Conservation (phyloP, 208 protist genomes). For the Trypanosoma caninum region DNA sequence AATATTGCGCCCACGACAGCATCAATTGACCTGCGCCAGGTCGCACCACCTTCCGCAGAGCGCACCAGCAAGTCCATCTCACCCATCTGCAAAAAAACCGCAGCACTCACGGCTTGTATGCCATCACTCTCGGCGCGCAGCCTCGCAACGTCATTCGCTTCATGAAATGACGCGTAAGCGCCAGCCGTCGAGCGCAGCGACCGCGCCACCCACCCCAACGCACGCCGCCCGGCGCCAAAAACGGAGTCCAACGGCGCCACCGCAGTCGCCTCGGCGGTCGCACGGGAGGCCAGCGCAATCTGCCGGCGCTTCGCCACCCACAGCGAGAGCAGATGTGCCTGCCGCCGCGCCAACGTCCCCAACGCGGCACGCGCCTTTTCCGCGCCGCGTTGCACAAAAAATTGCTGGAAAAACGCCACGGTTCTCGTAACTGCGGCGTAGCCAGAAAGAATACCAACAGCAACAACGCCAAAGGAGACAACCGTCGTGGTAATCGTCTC, state of each 20-base stretch:
- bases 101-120: conserved; percentile 43
- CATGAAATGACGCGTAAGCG: not conserved
- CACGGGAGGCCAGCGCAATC: conserved; percentile 34
- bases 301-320: conserved; percentile 44
- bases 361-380: conserved; percentile 26
- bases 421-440: conserved; percentile 73
- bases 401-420: conserved; percentile 30
- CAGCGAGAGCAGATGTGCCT: conserved; percentile 52
- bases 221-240: not conserved
- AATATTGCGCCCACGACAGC: conserved; percentile 44
- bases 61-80: conserved; percentile 53
- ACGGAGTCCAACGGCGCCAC: not conserved
- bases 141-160: conserved; percentile 2
- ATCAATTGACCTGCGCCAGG: conserved; percentile 46
- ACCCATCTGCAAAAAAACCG: conserved; percentile 63
- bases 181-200: conserved; percentile 11
- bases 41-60: conserved; percentile 43
- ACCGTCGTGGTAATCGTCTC: conserved; percentile 20
- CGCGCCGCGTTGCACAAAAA: conserved; percentile 39
- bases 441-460: conserved; percentile 65
- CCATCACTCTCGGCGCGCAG: conserved; percentile 48
- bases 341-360: conserved; percentile 41
- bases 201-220: conserved; percentile 20
- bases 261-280: too few relatives aligned
- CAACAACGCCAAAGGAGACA: conserved; percentile 47